A percentile compares a stretch with the other conserved stretches of the same genome.
Conservation (phyloP, 768 basidiomycete genomes). For the Trametes gibbosa region DNA sequence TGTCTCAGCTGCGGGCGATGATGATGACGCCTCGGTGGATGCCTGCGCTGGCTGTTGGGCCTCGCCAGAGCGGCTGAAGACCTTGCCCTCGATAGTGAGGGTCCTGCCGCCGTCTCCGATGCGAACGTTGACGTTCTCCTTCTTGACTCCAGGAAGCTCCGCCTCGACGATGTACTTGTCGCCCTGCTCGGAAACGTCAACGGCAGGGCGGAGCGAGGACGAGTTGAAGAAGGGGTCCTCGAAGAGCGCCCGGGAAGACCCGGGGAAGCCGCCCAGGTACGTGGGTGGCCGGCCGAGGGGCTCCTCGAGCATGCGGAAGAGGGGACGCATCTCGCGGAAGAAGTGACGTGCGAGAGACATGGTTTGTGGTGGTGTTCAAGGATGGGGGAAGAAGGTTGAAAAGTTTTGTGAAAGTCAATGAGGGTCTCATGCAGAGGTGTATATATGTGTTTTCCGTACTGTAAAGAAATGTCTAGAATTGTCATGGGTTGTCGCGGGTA, state of each 20-base stretch:
- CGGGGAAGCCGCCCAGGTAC: constrained; percentile 26
- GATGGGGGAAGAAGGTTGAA: background rate
- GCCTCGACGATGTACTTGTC: constrained; percentile 69
- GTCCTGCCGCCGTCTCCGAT: constrained; percentile 70
- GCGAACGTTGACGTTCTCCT: constrained; percentile 69
- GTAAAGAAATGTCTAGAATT: constrained; percentile 3
- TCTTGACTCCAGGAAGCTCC: constrained; percentile 76
- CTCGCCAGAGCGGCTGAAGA: constrained; percentile 31
- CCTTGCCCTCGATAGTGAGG: constrained; percentile 69
- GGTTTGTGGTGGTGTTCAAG: background rate
- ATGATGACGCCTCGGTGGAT: constrained; percentile 1
- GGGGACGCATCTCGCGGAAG: constrained; percentile 67
- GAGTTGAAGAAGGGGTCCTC: constrained; percentile 50
- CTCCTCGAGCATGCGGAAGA: constrained; percentile 76
- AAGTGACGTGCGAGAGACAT: constrained; percentile 31
- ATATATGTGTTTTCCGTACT: background rate
- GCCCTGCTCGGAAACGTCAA: constrained; percentile 67
- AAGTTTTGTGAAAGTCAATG: background rate
- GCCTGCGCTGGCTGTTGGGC: constrained; percentile 12
- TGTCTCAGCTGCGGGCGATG: constrained; percentile 8
- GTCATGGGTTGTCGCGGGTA: background rate
- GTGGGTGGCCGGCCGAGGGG: constrained; percentile 46
- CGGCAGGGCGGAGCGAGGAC: constrained; percentile 46
- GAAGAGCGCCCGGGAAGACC: constrained; percentile 36
- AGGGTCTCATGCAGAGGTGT: background rate